These are phyloP conservation scores for Dacryopinax spathularia DNA, from an alignment of 768 basidiomycete genomes.

Conservation along the genomic window DNA sequence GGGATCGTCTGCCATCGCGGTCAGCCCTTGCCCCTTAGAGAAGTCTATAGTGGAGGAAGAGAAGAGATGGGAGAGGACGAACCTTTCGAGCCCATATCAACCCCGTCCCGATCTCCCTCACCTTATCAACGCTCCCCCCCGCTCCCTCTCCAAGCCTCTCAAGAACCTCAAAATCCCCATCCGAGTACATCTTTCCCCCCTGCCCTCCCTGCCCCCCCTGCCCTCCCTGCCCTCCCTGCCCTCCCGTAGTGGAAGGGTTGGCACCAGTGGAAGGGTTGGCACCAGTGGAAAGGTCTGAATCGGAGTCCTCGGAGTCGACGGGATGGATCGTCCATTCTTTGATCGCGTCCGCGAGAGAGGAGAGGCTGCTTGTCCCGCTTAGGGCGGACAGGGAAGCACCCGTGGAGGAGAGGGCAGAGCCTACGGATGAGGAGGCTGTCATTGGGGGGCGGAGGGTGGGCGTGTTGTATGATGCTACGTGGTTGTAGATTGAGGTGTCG, in stretches of 20 bases:
- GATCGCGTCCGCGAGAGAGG: background rate
- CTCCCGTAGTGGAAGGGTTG: too few species aligned
- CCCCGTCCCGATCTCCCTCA: slow-evolving; percentile 65
- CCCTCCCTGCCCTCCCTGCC: too few species aligned
- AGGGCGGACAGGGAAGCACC: background rate
- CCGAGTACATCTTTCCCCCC: slow-evolving; percentile 20
- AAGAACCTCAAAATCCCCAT: slow-evolving; percentile 52
- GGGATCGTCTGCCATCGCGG: slow-evolving; percentile 65
- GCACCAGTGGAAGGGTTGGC: slow-evolving; percentile 10
- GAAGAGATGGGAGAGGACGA: slow-evolving; percentile 7
- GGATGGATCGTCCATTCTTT: background rate
- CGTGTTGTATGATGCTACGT: background rate
- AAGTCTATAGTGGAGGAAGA: background rate
- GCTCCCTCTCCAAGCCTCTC: slow-evolving; percentile 82
- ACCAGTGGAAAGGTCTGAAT: background rate
- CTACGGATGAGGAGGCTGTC: background rate
- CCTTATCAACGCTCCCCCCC: slow-evolving; percentile 91
- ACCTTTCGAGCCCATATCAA: slow-evolving; percentile 80
- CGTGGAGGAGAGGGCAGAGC: background rate
- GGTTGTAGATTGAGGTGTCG: background rate
- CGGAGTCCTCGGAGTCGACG: background rate
- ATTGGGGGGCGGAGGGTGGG: background rate
- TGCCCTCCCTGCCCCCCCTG: too few species aligned
- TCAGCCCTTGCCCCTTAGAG: background rate
- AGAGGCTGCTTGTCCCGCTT: background rate